Percentiles rank a stretch among this genome's conserved stretches.
These are phyloP conservation scores for Diaporthe nobilis DNA, from an alignment of 2,329 filamentous ascomycete genomes.

Conservation along the genomic window DNA sequence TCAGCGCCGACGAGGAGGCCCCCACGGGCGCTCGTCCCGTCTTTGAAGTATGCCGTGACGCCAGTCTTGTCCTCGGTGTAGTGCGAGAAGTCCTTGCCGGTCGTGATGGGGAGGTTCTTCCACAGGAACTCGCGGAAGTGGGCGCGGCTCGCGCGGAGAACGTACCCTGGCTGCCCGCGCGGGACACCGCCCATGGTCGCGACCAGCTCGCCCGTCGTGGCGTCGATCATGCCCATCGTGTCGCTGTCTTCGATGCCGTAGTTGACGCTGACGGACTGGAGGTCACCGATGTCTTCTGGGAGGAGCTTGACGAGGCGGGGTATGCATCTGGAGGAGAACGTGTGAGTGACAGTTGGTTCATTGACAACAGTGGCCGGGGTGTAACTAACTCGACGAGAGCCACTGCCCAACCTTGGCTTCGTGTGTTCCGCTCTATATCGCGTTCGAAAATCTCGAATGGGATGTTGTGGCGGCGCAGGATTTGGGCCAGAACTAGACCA, in stretches of 20 bases:
- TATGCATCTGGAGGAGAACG: neutral
- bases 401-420: neutral
- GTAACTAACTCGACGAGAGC: neutral
- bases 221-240: neutral
- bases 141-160: neutral
- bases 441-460: neutral
- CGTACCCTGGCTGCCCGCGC: neutral
- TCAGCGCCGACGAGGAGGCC: neutral
- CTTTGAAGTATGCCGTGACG: neutral
- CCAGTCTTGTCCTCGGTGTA: neutral
- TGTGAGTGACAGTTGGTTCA: fast-evolving
- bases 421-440: neutral
- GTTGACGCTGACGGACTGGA: constrained; percentile 4
- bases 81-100: neutral
- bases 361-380: fast-evolving
- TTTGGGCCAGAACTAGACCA: neutral
- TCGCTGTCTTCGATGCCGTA: neutral
- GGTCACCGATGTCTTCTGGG: neutral
- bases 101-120: neutral
- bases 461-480: neutral
- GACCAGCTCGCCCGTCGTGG: neutral
- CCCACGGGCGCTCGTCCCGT: neutral
- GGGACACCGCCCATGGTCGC: neutral
- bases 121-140: neutral
- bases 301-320: neutral